These are phyloP conservation scores for Brassica nigra DNA, from an alignment of 345 rosid genomes.

Conservation along the genomic window DNA sequence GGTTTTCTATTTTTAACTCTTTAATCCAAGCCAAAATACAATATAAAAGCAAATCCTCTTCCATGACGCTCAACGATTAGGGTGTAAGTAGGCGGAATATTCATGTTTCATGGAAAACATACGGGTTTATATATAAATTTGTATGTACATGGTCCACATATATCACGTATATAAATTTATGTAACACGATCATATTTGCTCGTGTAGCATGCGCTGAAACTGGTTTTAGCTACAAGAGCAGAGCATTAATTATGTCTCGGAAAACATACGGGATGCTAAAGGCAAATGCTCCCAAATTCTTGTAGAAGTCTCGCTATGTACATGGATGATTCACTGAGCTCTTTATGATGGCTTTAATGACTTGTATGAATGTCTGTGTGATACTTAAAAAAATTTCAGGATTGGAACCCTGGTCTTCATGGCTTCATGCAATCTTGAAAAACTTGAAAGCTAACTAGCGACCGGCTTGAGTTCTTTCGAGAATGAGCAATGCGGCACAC, in stretches of 20 bases:
- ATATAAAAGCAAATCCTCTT: not conserved
- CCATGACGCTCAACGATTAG: not conserved
- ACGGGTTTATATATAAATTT: no score
- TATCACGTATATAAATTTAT: not conserved
- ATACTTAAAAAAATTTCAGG: conserved; percentile 49
- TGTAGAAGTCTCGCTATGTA: conserved; percentile 5
- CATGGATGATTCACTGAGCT: not conserved
- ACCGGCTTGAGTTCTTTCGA: conserved; percentile 87
- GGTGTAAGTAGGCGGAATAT: not conserved
- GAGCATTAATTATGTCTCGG: conserved; percentile 77
- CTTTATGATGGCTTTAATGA: not conserved
- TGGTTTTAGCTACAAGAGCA: conserved; percentile 74
- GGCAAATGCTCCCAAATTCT: conserved; percentile 44
- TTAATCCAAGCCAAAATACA: not conserved
- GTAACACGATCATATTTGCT: conserved; percentile 16
- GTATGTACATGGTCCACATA: not conserved
- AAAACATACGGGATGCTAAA: conserved; percentile 74
- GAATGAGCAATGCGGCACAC: conserved; percentile 89
- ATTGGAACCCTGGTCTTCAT: conserved; percentile 73
- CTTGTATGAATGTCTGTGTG: conserved; percentile 16
- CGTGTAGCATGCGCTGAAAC: conserved; percentile 56
- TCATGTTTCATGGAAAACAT: no score
- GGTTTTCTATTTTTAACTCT: not conserved
- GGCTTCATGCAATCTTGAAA: conserved; percentile 64
- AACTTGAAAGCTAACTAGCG: conserved; percentile 67